phyloP scores from a whole-genome alignment of 352 stramenopile species.

The Pythium vanterpoolii region DNA sequence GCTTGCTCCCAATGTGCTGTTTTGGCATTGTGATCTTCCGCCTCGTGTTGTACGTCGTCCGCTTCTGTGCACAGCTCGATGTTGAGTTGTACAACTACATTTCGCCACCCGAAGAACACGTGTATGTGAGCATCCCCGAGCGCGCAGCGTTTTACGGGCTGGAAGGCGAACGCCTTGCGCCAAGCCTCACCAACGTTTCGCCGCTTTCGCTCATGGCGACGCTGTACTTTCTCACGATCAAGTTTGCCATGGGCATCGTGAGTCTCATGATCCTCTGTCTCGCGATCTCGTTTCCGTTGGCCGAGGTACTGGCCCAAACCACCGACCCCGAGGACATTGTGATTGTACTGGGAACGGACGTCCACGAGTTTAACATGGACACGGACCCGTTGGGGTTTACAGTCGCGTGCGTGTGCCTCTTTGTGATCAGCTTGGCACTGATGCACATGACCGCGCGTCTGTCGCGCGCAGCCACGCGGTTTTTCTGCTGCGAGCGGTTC shows the following conservation, averaged over 20 bases:
- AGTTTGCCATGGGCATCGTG: constrained; percentile 50
- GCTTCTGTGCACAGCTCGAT: constrained; percentile 48
- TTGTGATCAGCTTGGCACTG: constrained; percentile 45
- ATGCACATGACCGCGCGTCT: constrained; percentile 46
- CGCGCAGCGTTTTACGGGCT: constrained; percentile 36
- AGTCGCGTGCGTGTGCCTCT: constrained; percentile 38
- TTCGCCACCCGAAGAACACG: constrained; percentile 36
- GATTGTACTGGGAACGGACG: constrained; percentile 25
- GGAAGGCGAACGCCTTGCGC: constrained; percentile 39
- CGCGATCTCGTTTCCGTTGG: constrained; percentile 29
- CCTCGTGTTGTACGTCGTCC: constrained; percentile 39
- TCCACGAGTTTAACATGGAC: constrained; percentile 24
- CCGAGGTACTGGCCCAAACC: constrained; percentile 17
- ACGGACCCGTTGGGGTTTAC: constrained; percentile 41
- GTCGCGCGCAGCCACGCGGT: constrained; percentile 49
- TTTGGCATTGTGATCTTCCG: constrained; percentile 62
- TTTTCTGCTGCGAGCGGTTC: constrained; percentile 72
- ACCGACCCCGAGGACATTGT: constrained; percentile 21
- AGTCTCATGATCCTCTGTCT: constrained; percentile 37
- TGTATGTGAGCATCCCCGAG: constrained; percentile 39
- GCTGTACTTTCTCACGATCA: constrained; percentile 66
- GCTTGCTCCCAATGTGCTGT: constrained; percentile 58
- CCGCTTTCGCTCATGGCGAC: constrained; percentile 51
- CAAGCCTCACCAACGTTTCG: constrained; percentile 49
- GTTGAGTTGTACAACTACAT: constrained; percentile 68